Conservation (phyloP, 805 yeast species). For the Saturnispora kantuleensis region DNA sequence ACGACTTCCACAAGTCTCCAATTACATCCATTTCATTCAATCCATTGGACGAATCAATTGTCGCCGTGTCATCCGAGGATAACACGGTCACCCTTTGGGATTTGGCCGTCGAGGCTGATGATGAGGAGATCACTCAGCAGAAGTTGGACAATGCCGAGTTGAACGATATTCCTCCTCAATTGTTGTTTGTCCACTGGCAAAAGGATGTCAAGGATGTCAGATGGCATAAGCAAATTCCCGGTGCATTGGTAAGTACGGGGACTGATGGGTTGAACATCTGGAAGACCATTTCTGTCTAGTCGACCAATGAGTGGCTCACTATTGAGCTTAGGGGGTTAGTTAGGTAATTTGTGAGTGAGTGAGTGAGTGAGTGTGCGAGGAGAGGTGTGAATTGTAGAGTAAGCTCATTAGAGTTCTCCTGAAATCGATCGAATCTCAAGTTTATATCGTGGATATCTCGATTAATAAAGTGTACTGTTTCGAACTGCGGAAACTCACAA, state of each 20-base stretch:
- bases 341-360: no score
- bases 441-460: no score
- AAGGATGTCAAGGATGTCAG: conserved; percentile 94
- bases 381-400: no score
- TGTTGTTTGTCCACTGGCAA: conserved; percentile 97
- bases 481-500: no score
- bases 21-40: conserved; percentile 90
- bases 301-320: not conserved
- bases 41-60: conserved; percentile 89
- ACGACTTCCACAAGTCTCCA: conserved; percentile 90
- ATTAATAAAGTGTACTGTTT: no score
- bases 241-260: conserved; percentile 89
- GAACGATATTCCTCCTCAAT: conserved; percentile 88
- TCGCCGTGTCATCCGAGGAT: conserved; percentile 94
- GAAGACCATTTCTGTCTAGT: conserved; percentile 89
- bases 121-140: conserved; percentile 88
- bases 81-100: conserved; percentile 98
- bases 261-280: conserved; percentile 89
- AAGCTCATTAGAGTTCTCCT: no score
- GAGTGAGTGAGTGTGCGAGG: no score
- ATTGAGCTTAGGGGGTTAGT: not conserved
- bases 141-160: conserved; percentile 67
- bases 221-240: conserved; percentile 97
- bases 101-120: conserved; percentile 96
- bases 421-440: no score